Base-by-base conservation (phyloP, 2,329 filamentous ascomycete species). In the Zelopaecilomyces penicillatus region DNA sequence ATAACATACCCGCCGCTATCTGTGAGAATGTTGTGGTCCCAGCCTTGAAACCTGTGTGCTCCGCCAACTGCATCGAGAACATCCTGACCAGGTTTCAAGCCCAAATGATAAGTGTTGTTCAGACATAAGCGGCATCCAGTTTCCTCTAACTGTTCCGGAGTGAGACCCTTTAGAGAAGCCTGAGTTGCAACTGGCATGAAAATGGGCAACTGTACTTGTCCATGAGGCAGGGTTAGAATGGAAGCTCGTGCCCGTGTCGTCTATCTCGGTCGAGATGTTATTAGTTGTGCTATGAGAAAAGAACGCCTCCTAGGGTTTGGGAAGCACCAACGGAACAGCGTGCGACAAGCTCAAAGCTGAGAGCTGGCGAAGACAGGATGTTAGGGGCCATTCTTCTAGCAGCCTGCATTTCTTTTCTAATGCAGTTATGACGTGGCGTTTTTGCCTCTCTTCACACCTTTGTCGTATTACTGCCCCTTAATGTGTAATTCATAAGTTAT, bases 171-270 rank as follows among this genome's bases (percentile, higher is more conserved):
- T 34, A 98, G 74, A 0, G 91, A 95, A 1, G 87, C 93, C 66
- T 98, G 93, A 1, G 93, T 98, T 30, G 93, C 93, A 37, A 98
- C 93, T 11, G 93, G 93, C 93, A 98, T 98, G 66, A 98, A 98
- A 47, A 97, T 82, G 6, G 94, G 93, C 30, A 97, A 78, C 56
- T 85, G 80, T 28, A 98, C 90, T 2, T 84, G 76, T 46, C 93
- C 93, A 79, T 98, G 94, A 41, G 93, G 91, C 28, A 98, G 81
- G 39, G 83, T 85, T 43, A 98, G 75, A 47, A 80, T 82, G 43
- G 93, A 93, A 41, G 93, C 93, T 54, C 93, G 85, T 28, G 93
- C 93, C 73, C 91, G 88, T 8, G 91, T 97, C 40, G 89, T 94
- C 91, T 97, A 51, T 39, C 49, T 53, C 54, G 44, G 31, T 19